Evolutionary conservation across 192 early-diverging fungal genomes (phyloP).

Genomic region (Backusella luteola): DNA sequence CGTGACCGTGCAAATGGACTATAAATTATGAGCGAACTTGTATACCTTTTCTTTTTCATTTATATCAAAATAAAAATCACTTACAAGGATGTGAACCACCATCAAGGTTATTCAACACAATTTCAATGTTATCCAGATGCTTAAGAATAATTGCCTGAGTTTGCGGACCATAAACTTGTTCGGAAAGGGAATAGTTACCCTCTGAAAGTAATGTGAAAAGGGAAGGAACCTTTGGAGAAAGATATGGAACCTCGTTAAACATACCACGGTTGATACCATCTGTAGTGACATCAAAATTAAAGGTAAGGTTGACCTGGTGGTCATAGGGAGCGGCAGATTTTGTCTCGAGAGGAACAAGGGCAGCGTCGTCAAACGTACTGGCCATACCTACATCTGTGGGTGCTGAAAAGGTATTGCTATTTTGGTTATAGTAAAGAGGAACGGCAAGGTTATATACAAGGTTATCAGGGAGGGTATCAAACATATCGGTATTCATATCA

Average conservation of each 20-base stretch:
- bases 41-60: background rate
- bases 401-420: conserved; percentile 25
- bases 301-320: conserved; percentile 52
- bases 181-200: conserved; percentile 46
- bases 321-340: conserved; percentile 44
- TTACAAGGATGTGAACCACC: conserved; percentile 56
- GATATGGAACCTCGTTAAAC: conserved; percentile 76
- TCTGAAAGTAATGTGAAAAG: conserved; percentile 62
- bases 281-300: conserved; percentile 59
- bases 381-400: conserved; percentile 34
- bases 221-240: conserved; percentile 63
- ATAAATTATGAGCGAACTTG: too few relatives aligned
- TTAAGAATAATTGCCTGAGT: conserved; percentile 59
- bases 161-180: conserved; percentile 63
- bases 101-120: conserved; percentile 77
- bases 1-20: conserved; percentile 79
- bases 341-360: conserved; percentile 46
- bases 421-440: conserved; percentile 50
- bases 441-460: conserved; percentile 58
- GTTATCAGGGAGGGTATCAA: conserved; percentile 58
- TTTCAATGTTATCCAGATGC: conserved; percentile 63
- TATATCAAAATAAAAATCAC: background rate
- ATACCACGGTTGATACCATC: conserved; percentile 79
- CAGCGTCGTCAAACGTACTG: conserved; percentile 55
- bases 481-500: conserved; percentile 76